Base-by-base conservation (phyloP, 768 basidiomycete genomes). In the Goffeauzyma gilvescens region DNA sequence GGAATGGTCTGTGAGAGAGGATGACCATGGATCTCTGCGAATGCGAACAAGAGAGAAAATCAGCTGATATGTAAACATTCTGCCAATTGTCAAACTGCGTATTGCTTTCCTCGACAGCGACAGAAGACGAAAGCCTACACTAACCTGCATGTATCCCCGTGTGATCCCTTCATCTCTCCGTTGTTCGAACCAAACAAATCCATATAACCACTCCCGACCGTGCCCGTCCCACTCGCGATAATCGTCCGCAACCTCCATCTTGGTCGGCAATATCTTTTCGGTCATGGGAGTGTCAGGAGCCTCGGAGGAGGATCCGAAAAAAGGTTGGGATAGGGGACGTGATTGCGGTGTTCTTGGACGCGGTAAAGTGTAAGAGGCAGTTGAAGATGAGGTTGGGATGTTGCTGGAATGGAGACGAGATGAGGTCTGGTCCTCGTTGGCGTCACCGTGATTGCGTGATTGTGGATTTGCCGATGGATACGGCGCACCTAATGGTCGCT, bases 21-120 rank as follows among this genome's bases (percentile, higher is more conserved):
- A 93, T 73, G 7, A 89, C 84, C 21, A 93, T 66, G 2, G 81
- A 82, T 33, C 75, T 73, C 78, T 83, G 48, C 24, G 21, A 23
- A 50, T 22, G n/a, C 23, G n/a, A n/a, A n/a, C n/a, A n/a, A n/a
- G n/a, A 12, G 38, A 44, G 33, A 5, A 24, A 34, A 34, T 18
- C 9, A 18, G 33, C 17, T 18, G 17, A n/a, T n/a, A n/a, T n/a
- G 38, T 23, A n/a, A 39, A 18, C 7, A 41, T 18, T 38, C 27
- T n/a, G 15, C 45, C 31, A 50, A 43, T 33, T 12, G 34, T n/a
- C 4, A 12, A 12, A 8, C 25, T 22, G 33, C 8, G 21, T 17
- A n/a, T 31, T 32, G 20, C 5, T 35, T 24, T 8, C 22, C 14
- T 2, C 10, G 6, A n/a, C 23, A 18, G 5, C n/a, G 8, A 17